Evolutionary conservation across 1,284 basidiomycete genomes (phyloP), one percentile per base, ranked within the genome.

Genomic region (Ustilago loliicola): DNA sequence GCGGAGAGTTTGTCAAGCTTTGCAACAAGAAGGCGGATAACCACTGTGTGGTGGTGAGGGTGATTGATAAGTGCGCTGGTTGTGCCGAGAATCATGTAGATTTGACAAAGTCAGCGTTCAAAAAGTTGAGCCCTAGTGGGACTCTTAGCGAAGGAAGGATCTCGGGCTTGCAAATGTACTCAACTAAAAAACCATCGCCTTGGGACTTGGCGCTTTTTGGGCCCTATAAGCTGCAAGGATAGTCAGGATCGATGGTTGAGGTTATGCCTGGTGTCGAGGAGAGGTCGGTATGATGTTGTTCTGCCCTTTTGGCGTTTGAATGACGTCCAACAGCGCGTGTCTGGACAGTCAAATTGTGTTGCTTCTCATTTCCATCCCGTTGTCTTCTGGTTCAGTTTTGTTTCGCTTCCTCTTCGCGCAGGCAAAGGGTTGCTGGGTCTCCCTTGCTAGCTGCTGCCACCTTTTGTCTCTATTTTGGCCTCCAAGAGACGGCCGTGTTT

Each of bases 11-110:
- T 51, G 73, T 85, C 40, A 77, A 84, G 62, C 75, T 82, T 23
- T 83, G 83, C 79, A 83, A 84, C 70, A 56, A 63, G 50, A 57
- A 80, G 38, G 59, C 62, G 9, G n/a, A 73, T 45, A 66, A 77
- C 50, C 64, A 68, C 38, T 82, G 79, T 57, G 66, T 80, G 9
- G 23, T 52, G 36, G 83, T 85, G 1, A 79, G 84, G 45, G 73
- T 84, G 25, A 77, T 85, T n/a, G 83, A 85, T 68, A 66, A 82
- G 66, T 85, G 84, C 70, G 82, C 77, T 2, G 84, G 80, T 19
- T 85, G 84, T 64, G 69, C 61, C 1, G 13, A 66, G n/a, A 57
- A 76, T 66, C 77, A 80, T 54, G 72, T 85, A 19, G 83, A 85
- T 65, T 59, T 85, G 32, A 81, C 84, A 42, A 84, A 84, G 72